Evolutionary conservation across 2,329 filamentous ascomycete genomes (phyloP).

Genomic region (Fusarium albosuccineum): DNA sequence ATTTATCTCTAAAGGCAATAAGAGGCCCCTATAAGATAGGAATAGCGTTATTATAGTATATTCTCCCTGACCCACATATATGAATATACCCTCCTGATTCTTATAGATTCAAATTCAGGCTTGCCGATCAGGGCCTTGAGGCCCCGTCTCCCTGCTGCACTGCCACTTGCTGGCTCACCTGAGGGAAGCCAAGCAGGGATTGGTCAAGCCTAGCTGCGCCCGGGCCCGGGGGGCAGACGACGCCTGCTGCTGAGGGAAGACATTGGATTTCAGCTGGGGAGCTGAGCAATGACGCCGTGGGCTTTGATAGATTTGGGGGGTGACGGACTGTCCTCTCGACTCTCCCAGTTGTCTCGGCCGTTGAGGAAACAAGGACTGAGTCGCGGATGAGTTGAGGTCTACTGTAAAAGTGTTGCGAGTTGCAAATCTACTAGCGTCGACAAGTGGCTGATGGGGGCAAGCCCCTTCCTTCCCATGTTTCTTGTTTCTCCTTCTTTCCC

Average conservation of each 20-base stretch:
- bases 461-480: constrained; percentile 9
- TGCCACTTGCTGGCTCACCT: constrained; percentile 41
- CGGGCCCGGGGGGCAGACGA: constrained; percentile 4
- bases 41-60: no score
- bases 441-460: constrained; percentile 15
- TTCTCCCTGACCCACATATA: no score
- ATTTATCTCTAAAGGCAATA: no score
- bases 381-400: neutral
- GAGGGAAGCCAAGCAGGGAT: constrained; percentile 39
- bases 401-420: constrained; percentile 9
- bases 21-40: no score
- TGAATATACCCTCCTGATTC: no score
- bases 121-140: constrained; percentile 6
- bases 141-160: constrained; percentile 25
- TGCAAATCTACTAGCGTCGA: neutral
- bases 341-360: constrained; percentile 4
- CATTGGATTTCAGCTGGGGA: constrained; percentile 34
- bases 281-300: constrained; percentile 15
- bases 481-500: constrained; percentile 17
- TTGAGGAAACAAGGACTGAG: neutral
- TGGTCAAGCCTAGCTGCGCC: constrained; percentile 33
- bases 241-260: constrained; percentile 11
- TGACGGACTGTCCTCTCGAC: neutral
- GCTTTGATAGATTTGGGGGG: constrained; percentile 19
- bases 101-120: no score